Base-by-base conservation (phyloP, 345 rosid species). In the Clausena lansium region DNA sequence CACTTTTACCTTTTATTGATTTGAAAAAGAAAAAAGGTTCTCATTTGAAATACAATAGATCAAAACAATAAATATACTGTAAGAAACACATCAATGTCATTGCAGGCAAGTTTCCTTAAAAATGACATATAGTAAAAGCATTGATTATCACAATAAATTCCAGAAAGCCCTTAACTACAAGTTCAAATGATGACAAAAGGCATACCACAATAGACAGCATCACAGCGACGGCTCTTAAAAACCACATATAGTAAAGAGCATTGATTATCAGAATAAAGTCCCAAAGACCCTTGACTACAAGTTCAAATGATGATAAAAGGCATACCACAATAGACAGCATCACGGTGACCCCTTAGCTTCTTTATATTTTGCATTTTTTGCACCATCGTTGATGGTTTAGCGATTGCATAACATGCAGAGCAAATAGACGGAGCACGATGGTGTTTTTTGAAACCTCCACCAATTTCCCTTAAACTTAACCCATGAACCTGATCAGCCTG, bases 281-380 rank as follows among this genome's bases (percentile, higher is more conserved):
- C 22, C 4, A 14, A 64, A 73, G 41, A 15, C 63, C 54, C 22
- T 17, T 58, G 75, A 58, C 35, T 69, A 25, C 52, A 74, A 77
- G 50, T 65, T 81, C 28, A 78, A 73, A 64, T 64, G 74, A 80
- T 39, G 33, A 76, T 33, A 78, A 80, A 19, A 66, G 67, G 47
- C 86, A 79, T 90, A 95, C 99, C 99, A 71, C 99, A 96, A 86
- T 96, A 96, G 84, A 96, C 99, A 82, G 99, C 97, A 87, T 90
- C 89, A 64, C 98, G 91, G 81, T 96, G 99, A 77, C 99, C 99
- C 81, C 98, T 87, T 55, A 94, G 85, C 91, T 86, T 91, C 84
- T 91, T 94, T 79, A 88, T 85, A 76, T 90, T 96, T 83, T 92
- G 97, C 99, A 96, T 96, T 87, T 90, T 94, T 80, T 91, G 91